phyloP scores from a whole-genome alignment of 768 basidiomycete genomes.

The Tulasnella sp. region DNA sequence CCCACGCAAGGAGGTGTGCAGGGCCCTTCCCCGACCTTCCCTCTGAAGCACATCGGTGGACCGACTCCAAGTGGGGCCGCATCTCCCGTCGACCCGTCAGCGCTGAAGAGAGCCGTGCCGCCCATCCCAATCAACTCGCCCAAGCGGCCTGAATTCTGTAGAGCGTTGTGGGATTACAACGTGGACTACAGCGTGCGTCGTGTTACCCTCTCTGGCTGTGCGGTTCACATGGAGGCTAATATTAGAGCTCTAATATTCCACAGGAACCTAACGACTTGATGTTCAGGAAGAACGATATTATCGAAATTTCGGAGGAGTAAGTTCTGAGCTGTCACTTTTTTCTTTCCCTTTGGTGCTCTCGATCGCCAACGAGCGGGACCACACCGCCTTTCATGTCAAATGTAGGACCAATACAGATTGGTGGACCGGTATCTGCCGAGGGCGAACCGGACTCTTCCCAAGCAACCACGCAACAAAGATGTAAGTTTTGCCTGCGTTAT shows the following conservation, averaged over 20 bases:
- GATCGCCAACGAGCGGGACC: neutral
- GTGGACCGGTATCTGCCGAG: slow-evolving; percentile 22
- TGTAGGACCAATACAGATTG: slow-evolving; percentile 22
- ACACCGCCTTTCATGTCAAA: neutral
- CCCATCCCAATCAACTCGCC: neutral
- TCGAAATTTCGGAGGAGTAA: slow-evolving; percentile 23
- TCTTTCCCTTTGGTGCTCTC: neutral
- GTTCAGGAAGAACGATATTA: slow-evolving; percentile 24
- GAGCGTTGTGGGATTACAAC: slow-evolving; percentile 23
- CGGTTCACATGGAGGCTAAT: neutral
- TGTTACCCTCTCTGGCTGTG: neutral
- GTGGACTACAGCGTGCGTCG: slow-evolving; percentile 15
- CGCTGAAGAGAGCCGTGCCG: slow-evolving; percentile 16
- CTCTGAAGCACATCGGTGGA: slow-evolving; percentile 14
- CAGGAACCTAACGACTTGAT: slow-evolving; percentile 21
- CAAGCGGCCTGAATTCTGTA: slow-evolving; percentile 13
- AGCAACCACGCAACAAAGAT: slow-evolving; percentile 22
- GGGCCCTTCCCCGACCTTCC: neutral
- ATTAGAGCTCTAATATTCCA: neutral
- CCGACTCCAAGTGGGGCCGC: neutral
- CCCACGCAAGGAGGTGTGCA: neutral
- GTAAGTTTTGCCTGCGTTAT: neutral
- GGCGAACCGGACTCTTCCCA: slow-evolving; percentile 24
- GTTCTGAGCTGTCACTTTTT: neutral
- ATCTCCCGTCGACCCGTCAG: neutral